Conservation (phyloP, 2,329 filamentous ascomycete species). For the Escovopsis sp. region DNA sequence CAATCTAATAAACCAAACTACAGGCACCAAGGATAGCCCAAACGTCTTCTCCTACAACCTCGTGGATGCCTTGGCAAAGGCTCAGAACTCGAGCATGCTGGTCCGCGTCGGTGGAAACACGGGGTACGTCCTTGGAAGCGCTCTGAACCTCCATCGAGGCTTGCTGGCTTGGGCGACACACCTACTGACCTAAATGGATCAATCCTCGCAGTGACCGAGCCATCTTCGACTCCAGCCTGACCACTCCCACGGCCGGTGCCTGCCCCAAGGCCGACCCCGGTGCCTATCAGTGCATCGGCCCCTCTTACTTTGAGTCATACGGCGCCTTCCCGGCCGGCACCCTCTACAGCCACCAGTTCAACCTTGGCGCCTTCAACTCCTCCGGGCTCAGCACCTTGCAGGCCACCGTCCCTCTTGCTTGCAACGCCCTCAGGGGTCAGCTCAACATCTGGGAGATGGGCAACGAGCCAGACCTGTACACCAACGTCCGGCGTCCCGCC, state of each 20-base stretch:
- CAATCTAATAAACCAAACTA: background rate
- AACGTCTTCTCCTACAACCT: slow-evolving; percentile 10
- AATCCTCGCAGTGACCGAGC: slow-evolving; percentile 9
- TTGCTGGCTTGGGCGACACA: too few species aligned
- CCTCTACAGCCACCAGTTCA: slow-evolving; percentile 11
- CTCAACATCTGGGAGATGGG: slow-evolving; percentile 11
- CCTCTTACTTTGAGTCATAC: slow-evolving; percentile 12
- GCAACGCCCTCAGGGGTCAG: slow-evolving; percentile 11
- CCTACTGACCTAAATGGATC: background rate
- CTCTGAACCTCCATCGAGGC: background rate
- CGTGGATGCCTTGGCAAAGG: slow-evolving; percentile 7
- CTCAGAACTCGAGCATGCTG: slow-evolving; percentile 7
- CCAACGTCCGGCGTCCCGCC: slow-evolving; percentile 7
- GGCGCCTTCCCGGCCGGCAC: slow-evolving; percentile 9
- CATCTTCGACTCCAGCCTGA: slow-evolving; percentile 11
- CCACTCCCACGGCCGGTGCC: slow-evolving; percentile 8
- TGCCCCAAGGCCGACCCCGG: slow-evolving; percentile 10
- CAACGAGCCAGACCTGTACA: slow-evolving; percentile 13
- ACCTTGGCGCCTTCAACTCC: slow-evolving; percentile 11
- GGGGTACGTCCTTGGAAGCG: slow-evolving; percentile 5
- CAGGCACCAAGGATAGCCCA: slow-evolving; percentile 6
- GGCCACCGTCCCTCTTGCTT: slow-evolving; percentile 11
- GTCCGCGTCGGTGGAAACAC: slow-evolving; percentile 11
- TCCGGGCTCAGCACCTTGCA: slow-evolving; percentile 10
- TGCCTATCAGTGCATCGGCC: slow-evolving; percentile 12